Conservation (phyloP, 225 moss, liverwort and hornwort genomes). For the Pseudisothecium myosuroides region DNA sequence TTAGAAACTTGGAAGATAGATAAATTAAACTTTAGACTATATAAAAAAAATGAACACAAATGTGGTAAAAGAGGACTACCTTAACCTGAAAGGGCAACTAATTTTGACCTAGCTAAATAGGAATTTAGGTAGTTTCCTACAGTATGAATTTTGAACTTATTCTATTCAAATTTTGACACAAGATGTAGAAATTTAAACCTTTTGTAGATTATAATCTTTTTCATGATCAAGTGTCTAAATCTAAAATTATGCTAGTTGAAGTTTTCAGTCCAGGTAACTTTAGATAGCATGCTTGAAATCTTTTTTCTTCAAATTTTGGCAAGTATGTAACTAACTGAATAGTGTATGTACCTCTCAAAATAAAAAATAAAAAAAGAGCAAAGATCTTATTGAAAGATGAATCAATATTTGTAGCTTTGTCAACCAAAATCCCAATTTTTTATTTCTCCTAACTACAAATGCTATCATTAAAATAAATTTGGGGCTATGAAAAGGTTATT, state of each 20-base stretch:
- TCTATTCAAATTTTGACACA: neutral
- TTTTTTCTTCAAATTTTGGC: neutral
- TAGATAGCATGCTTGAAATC: neutral
- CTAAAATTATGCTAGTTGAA: neutral
- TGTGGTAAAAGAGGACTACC: too few species aligned
- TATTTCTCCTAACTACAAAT: neutral
- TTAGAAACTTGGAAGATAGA: neutral
- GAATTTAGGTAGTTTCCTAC: neutral
- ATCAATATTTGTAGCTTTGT: neutral
- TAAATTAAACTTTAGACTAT: neutral
- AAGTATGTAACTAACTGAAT: neutral
- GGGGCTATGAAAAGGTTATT: neutral
- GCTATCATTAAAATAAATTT: neutral
- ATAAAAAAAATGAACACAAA: too few species aligned
- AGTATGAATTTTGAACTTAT: neutral
- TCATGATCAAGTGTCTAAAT: accelerated
- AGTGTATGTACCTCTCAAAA: neutral
- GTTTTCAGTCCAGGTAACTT: accelerated
- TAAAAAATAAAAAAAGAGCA: accelerated
- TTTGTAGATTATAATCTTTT: neutral
- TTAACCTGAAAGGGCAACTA: too few species aligned
- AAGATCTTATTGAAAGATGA: neutral
- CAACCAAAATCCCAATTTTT: neutral
- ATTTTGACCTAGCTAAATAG: neutral
- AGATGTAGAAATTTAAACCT: neutral